phyloP scores from a whole-genome alignment of 2,329 filamentous ascomycete species.

The Elsinoe arachidis region DNA sequence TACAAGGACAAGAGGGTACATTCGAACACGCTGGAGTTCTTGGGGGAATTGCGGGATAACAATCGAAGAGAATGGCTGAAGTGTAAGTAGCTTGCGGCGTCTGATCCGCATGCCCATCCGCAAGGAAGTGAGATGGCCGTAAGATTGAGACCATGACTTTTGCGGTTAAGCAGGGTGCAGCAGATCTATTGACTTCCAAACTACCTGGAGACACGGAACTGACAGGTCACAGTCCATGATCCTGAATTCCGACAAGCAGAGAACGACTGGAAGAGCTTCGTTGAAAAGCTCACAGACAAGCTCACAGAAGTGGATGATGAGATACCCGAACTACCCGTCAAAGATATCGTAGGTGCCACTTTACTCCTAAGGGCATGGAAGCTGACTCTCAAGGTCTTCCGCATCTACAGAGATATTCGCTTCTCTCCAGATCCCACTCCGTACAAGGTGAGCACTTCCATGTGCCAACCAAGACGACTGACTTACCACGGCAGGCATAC shows the following conservation, averaged over 20 bases:
- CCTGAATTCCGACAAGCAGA: constrained; percentile 68
- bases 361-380: neutral
- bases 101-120: neutral
- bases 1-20: constrained; percentile 52
- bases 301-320: constrained; percentile 68
- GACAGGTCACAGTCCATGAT: constrained; percentile 58
- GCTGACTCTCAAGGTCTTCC: constrained; percentile 51
- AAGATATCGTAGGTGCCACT: constrained; percentile 56
- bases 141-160: no score
- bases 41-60: constrained; percentile 50
- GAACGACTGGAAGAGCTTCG: constrained; percentile 73
- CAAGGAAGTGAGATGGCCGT: neutral
- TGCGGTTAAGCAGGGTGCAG: neutral
- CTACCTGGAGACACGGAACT: neutral
- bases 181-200: neutral
- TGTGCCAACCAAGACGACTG: neutral
- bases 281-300: constrained; percentile 61
- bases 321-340: constrained; percentile 74
- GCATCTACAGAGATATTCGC: constrained; percentile 78
- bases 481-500: constrained; percentile 49
- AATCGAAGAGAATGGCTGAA: constrained; percentile 58
- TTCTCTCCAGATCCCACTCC: constrained; percentile 79
- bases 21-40: constrained; percentile 55
- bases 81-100: constrained; percentile 34
- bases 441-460: constrained; percentile 59